A percentile compares a stretch with the other conserved stretches of the same genome.
Evolutionary conservation across 1,139 yeast species (phyloP).

Genomic region (Yueomyces sp.): DNA sequence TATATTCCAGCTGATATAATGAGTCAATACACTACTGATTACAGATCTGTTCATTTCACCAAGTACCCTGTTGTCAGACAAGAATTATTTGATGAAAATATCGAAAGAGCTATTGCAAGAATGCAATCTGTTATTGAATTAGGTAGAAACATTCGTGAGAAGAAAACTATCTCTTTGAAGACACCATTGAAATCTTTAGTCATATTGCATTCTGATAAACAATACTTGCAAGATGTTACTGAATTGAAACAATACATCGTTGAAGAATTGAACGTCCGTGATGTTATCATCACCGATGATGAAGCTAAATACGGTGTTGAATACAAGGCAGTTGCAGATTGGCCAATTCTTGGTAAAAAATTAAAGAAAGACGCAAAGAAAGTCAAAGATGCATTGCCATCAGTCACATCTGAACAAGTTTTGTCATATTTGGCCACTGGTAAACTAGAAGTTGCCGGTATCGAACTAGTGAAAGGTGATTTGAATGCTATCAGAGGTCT

Average conservation of each 20-base stretch:
- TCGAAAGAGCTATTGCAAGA: conserved; percentile 77
- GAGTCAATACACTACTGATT: conserved; percentile 36
- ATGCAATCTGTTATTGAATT: conserved; percentile 96
- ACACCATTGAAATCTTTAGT: conserved; percentile 86
- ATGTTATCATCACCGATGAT: conserved; percentile 75
- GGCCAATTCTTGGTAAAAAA: conserved; percentile 98
- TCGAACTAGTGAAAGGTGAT: conserved; percentile 76
- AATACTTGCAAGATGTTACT: conserved; percentile 66
- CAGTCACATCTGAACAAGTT: conserved; percentile 68
- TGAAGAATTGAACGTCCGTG: conserved; percentile 90
- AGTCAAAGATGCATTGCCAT: conserved; percentile 89
- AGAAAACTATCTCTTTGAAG: conserved; percentile 84
- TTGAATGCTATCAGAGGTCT: conserved; percentile 82
- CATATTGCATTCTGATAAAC: conserved; percentile 67
- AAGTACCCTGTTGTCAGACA: conserved; percentile 77
- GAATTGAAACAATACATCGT: conserved; percentile 65
- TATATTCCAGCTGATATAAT: conserved; percentile 44
- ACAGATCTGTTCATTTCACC: conserved; percentile 85
- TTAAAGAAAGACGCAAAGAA: conserved; percentile 86
- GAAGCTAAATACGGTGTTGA: conserved; percentile 87
- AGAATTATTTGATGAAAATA: conserved; percentile 66
- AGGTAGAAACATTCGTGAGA: conserved; percentile 94
- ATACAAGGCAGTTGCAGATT: conserved; percentile 91
- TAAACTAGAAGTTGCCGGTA: conserved; percentile 75
- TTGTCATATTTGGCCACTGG: conserved; percentile 64